A percentile compares a stretch with the other conserved stretches of the same genome.
These are phyloP conservation scores for Vigna radiata DNA, from an alignment of 306 rosid species.

Conservation along the genomic window DNA sequence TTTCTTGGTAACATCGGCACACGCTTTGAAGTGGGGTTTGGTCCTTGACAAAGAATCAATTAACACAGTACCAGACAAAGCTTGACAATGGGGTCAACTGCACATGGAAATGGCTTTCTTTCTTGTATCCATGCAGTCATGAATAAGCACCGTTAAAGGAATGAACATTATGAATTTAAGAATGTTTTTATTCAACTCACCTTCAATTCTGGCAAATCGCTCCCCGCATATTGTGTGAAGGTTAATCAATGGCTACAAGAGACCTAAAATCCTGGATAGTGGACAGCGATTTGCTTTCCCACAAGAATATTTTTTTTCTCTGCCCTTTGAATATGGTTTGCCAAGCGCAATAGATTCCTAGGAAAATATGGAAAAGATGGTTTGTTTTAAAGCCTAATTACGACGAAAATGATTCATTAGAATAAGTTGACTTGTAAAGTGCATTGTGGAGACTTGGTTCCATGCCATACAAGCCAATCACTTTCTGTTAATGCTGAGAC, in stretches of 20 bases:
- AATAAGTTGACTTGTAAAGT: conserved; percentile 50
- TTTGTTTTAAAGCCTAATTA: conserved; percentile 14
- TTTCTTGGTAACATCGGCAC: conserved; percentile 42
- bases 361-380: conserved; percentile 35
- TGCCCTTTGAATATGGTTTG: conserved; percentile 28
- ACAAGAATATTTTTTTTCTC: conserved; percentile 17
- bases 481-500: not conserved
- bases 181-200: too few relatives aligned
- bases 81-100: conserved; percentile 19
- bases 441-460: conserved; percentile 33
- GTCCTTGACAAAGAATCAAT: conserved; percentile 7
- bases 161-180: not conserved
- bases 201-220: not conserved
- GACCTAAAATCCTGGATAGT: conserved; percentile 4
- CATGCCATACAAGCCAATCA: conserved; percentile 21
- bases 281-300: conserved; percentile 30
- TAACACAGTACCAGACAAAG: conserved; percentile 6
- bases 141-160: not conserved
- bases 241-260: conserved; percentile 16
- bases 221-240: not conserved
- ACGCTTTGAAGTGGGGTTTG: conserved; percentile 34
- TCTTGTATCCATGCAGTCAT: not conserved
- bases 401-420: conserved; percentile 28
- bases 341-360: conserved; percentile 42
- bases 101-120: conserved; percentile 12